phyloP scores from a whole-genome alignment of 345 rosid species.

The Camelina neglecta region DNA sequence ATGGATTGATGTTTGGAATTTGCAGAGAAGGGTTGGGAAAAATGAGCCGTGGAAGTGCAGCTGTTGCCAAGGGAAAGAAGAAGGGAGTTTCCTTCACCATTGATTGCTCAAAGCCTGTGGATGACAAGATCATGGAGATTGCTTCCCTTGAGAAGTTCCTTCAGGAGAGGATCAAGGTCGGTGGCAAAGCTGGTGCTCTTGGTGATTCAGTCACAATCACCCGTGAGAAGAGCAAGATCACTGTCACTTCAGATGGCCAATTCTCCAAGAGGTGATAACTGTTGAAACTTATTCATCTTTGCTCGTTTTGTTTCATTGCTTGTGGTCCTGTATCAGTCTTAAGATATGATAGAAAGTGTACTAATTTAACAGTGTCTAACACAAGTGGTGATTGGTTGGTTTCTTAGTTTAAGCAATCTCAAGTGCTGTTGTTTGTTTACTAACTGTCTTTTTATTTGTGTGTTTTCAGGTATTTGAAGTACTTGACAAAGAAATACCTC shows the following conservation, averaged over 20 bases:
- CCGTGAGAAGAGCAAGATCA: conserved; percentile 71
- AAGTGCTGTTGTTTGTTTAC: neutral
- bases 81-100: conserved; percentile 49
- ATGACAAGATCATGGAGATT: conserved; percentile 66
- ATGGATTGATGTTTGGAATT: neutral
- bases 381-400: neutral
- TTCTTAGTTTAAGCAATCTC: neutral
- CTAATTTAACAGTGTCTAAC: neutral
- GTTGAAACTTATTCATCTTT: neutral
- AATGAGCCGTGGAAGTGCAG: conserved; percentile 51
- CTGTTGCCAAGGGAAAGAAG: conserved; percentile 50
- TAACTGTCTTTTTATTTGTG: neutral
- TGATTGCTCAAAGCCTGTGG: conserved; percentile 50
- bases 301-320: neutral
- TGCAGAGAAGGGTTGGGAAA: conserved; percentile 24
- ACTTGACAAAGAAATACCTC: conserved; percentile 87
- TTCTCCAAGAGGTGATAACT: conserved; percentile 73
- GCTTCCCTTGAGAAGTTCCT: conserved; percentile 81
- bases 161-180: conserved; percentile 85
- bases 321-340: neutral
- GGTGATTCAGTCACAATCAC: conserved; percentile 63
- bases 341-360: neutral
- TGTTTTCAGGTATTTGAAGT: conserved; percentile 71
- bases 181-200: conserved; percentile 79
- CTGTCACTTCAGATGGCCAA: conserved; percentile 68